Percentiles rank a stretch among this genome's conserved stretches.
phyloP scores from a whole-genome alignment of 140 eudicot species.

The Cichorium intybus region DNA sequence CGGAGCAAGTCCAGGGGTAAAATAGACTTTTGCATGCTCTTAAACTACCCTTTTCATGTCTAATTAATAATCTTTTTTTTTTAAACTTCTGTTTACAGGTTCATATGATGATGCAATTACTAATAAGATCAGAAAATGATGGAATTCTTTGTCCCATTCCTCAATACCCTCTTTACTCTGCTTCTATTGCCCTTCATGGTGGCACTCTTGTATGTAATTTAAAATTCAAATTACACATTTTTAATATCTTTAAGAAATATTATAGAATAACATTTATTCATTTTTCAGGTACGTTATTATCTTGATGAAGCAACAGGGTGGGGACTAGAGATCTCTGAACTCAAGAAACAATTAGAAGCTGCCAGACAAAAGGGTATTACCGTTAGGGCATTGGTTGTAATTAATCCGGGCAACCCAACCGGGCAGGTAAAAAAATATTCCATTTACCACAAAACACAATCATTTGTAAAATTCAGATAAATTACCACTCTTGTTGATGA shows the following conservation, averaged over 20 bases:
- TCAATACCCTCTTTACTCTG: slow-evolving; percentile 92
- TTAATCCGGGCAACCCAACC: slow-evolving; percentile 94
- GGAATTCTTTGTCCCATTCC: slow-evolving; percentile 95
- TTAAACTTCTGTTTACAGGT: slow-evolving; percentile 42
- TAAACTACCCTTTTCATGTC: neutral
- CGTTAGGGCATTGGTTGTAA: slow-evolving; percentile 87
- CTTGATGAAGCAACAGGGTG: slow-evolving; percentile 94
- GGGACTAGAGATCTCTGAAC: slow-evolving; percentile 82
- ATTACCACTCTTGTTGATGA: slow-evolving; percentile 1
- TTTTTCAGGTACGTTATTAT: slow-evolving; percentile 80
- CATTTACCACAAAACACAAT: neutral
- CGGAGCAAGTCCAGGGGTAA: slow-evolving; percentile 97
- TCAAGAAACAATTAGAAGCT: slow-evolving; percentile 64
- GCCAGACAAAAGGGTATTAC: slow-evolving; percentile 68
- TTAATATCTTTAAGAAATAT: neutral
- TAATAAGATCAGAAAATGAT: slow-evolving; percentile 72
- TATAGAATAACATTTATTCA: neutral
- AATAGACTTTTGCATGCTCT: neutral
- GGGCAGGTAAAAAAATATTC: slow-evolving; percentile 55
- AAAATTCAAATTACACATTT: neutral
- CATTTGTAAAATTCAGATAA: neutral
- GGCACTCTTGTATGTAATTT: slow-evolving; percentile 77
- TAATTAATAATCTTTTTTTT: neutral
- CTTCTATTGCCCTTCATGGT: slow-evolving; percentile 95
- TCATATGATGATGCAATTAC: slow-evolving; percentile 94